phyloP scores from a whole-genome alignment of 1,139 yeast genomes.

The Pneumocystis wakefieldiae region DNA sequence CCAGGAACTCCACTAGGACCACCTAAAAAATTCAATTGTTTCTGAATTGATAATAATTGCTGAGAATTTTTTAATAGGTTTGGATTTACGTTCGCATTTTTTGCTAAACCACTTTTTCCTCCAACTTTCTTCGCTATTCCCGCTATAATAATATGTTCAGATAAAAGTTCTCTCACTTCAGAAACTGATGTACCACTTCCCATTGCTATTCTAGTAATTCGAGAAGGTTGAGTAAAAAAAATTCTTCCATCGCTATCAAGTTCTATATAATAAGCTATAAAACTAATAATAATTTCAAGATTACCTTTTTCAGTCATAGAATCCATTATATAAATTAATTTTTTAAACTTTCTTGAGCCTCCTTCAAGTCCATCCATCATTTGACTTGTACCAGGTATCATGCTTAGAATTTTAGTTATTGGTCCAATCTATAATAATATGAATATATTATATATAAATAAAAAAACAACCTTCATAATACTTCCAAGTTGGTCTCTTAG shows the following conservation, averaged over 20 bases:
- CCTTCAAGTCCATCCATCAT: slow-evolving; percentile 71
- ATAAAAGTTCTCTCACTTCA: slow-evolving; percentile 83
- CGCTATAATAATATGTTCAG: slow-evolving; percentile 92
- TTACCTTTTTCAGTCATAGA: slow-evolving; percentile 66
- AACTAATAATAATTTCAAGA: not conserved
- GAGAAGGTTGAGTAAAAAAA: slow-evolving; percentile 65
- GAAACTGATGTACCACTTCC: slow-evolving; percentile 93
- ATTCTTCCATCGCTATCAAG: slow-evolving; percentile 79
- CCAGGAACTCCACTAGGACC: slow-evolving; percentile 25
- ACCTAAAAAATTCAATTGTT: slow-evolving; percentile 13
- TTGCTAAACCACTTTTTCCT: slow-evolving; percentile 35
- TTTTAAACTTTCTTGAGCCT: slow-evolving; percentile 64
- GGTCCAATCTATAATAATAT: slow-evolving; percentile 54
- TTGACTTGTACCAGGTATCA: slow-evolving; percentile 82
- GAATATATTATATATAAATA: not conserved
- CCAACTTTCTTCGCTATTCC: slow-evolving; percentile 68
- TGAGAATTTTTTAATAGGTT: slow-evolving; percentile 17
- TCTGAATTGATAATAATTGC: slow-evolving; percentile 10
- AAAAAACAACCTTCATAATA: slow-evolving; percentile 42
- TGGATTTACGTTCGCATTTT: slow-evolving; percentile 21
- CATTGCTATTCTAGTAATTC: slow-evolving; percentile 79
- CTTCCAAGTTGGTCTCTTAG: slow-evolving; percentile 92
- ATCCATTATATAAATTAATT: slow-evolving; percentile 86
- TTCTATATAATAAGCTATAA: slow-evolving; percentile 28
- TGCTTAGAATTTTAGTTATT: slow-evolving; percentile 75